phyloP scores from a whole-genome alignment of 257 asterid genomes.

The Primulina eburnea region DNA sequence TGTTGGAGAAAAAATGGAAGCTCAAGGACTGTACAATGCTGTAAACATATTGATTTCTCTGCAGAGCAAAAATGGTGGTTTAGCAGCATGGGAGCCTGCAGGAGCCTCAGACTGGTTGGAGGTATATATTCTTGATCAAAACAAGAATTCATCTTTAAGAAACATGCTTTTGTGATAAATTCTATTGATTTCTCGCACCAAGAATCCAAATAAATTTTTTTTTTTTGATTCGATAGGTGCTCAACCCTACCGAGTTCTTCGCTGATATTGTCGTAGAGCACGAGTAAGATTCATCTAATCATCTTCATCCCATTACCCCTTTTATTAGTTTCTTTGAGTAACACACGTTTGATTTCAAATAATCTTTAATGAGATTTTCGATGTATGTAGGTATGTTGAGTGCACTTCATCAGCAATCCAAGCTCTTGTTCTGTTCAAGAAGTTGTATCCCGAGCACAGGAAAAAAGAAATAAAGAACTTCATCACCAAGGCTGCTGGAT shows the following conservation, averaged over 20 bases:
- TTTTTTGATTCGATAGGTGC: conserved; percentile 35
- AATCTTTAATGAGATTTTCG: conserved; percentile 4
- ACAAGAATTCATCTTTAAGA: neutral
- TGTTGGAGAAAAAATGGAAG: conserved; percentile 69
- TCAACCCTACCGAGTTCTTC: conserved; percentile 75
- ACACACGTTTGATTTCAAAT: neutral
- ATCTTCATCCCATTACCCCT: neutral
- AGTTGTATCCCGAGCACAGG: conserved; percentile 54
- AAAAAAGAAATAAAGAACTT: conserved; percentile 50
- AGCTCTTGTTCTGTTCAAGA: conserved; percentile 59
- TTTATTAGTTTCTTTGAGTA: neutral
- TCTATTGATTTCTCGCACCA: neutral
- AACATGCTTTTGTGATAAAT: neutral
- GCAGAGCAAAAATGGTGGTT: conserved; percentile 91
- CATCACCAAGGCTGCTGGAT: conserved; percentile 41
- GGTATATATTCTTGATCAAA: conserved; percentile 34
- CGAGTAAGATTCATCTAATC: conserved; percentile 46
- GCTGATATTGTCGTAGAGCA: conserved; percentile 66
- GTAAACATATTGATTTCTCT: conserved; percentile 68
- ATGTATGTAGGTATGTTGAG: conserved; percentile 53
- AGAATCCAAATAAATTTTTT: neutral
- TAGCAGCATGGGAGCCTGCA: conserved; percentile 98
- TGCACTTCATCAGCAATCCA: conserved; percentile 76
- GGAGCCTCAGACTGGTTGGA: conserved; percentile 80
- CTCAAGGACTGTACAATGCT: conserved; percentile 60